Percentiles rank a stretch among this genome's conserved stretches.
Conservation (phyloP, 352 stramenopile genomes). For the Pythium biforme region DNA sequence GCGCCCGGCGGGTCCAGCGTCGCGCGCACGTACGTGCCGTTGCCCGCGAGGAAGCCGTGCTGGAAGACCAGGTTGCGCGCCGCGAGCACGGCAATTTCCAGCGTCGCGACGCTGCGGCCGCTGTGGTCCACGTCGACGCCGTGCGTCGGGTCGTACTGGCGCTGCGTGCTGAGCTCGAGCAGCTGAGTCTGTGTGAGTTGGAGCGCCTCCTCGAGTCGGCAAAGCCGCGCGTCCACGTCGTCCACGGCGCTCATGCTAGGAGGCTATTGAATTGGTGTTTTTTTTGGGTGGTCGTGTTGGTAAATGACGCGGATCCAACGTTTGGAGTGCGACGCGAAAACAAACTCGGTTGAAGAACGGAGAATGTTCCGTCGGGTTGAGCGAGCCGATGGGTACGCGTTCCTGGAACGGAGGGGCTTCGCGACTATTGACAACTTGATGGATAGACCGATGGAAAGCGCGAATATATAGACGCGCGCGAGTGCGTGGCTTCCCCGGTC, state of each 20-base stretch:
- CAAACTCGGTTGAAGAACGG: neutral
- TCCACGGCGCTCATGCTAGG: slow-evolving; percentile 60
- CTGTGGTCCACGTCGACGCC: slow-evolving; percentile 58
- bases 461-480: neutral
- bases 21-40: slow-evolving; percentile 52
- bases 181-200: slow-evolving; percentile 45
- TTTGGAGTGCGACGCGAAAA: neutral
- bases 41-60: slow-evolving; percentile 44
- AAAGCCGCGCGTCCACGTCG: slow-evolving; percentile 58
- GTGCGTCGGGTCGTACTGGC: slow-evolving; percentile 41
- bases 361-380: neutral
- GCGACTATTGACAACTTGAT: neutral
- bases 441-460: neutral
- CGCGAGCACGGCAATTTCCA: slow-evolving; percentile 44
- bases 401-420: neutral
- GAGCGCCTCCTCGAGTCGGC: slow-evolving; percentile 46
- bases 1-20: slow-evolving; percentile 35
- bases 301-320: neutral
- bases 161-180: slow-evolving; percentile 41
- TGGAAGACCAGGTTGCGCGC: slow-evolving; percentile 49
- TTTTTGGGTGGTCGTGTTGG: neutral
- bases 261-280: neutral
- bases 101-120: slow-evolving; percentile 39
- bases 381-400: slow-evolving; percentile 2
- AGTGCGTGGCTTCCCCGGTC: neutral